Evolutionary conservation across 2,329 filamentous ascomycete genomes (phyloP).

Genomic region (Hypoxylon sp.): DNA sequence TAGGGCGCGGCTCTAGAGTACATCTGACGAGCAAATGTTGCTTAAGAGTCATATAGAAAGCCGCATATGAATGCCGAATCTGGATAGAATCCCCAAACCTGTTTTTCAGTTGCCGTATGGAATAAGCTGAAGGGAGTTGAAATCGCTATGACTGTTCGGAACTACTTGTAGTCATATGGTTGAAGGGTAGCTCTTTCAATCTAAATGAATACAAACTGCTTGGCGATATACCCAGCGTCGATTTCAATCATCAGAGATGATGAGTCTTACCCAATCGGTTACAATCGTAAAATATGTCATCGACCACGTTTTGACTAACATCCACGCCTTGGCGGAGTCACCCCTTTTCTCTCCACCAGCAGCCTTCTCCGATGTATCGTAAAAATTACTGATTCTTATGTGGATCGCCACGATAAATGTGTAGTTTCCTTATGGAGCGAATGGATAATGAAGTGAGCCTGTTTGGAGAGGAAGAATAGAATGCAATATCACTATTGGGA

Average conservation of each 20-base stretch:
- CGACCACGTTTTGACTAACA: neutral
- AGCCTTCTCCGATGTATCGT: neutral
- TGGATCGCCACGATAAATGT: neutral
- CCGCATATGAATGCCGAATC: neutral
- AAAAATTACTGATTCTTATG: neutral
- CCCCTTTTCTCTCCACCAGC: neutral
- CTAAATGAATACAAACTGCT: too few species aligned
- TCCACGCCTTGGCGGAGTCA: neutral
- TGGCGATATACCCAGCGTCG: neutral
- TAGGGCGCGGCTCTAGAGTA: neutral
- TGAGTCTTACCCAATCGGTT: too few species aligned
- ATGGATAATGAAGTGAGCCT: neutral
- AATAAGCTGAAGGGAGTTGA: neutral
- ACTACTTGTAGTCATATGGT: neutral
- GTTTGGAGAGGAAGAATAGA: neutral
- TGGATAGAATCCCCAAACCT: neutral
- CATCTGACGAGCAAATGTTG: neutral
- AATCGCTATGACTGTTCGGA: neutral
- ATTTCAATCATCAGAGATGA: neutral
- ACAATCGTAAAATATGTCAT: neutral
- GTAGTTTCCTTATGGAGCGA: neutral
- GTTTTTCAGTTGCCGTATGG: neutral
- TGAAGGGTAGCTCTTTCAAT: too few species aligned
- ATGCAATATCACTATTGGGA: neutral
- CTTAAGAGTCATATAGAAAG: conserved; percentile 1